Base-by-base conservation (phyloP, 345 rosid species). In the Ceriops decandra region DNA sequence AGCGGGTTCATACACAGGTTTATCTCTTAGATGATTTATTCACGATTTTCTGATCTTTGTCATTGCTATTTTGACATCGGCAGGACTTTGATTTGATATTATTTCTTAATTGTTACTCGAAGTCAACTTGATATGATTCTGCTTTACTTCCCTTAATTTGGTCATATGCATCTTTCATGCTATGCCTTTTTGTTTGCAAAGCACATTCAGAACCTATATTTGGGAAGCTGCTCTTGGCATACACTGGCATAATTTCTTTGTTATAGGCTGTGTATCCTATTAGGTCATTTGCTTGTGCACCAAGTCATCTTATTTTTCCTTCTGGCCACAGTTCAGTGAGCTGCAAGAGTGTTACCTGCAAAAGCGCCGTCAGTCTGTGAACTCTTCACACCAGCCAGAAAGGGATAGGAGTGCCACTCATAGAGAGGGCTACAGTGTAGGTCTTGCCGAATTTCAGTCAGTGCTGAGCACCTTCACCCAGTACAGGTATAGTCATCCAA, bases 301-400 rank as follows among this genome's bases (percentile, higher is more conserved):
- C 24, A 54, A 56, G 2, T 24, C 26, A 56, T 56, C 10, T 56
- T 26, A 27, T 56, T 24, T 11, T 21, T 33, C 36, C 59, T 56
- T 64, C 46, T 78, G 68, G 62, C 60, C 70, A 74, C 85, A 95
- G 97, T 92, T 95, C 77, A 85, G 76, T 78, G 99, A 92, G 68
- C 83, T 95, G 53, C 97, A 92, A 82, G 99, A 90, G 62, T 95
- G 97, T 78, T 95, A 95, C 74, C 86, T 95, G 73, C 97, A 88
- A 84, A 95, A 95, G 81, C 86, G 99, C 51, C 98, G 88, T 19
- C 98, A 86, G 69, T 62, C 76, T 71, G 85, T 81, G 69, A 85
- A 85, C 71, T 93, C 85, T 62, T 86, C 84, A 20, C 83, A 64
- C 64, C 83, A 79, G 42, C 85, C 77, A 75, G 97, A 90, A 64